Evolutionary conservation across 2,329 filamentous ascomycete genomes (phyloP), one percentile per base, ranked within the genome.

Genomic region (Apiospora pterosperma): DNA sequence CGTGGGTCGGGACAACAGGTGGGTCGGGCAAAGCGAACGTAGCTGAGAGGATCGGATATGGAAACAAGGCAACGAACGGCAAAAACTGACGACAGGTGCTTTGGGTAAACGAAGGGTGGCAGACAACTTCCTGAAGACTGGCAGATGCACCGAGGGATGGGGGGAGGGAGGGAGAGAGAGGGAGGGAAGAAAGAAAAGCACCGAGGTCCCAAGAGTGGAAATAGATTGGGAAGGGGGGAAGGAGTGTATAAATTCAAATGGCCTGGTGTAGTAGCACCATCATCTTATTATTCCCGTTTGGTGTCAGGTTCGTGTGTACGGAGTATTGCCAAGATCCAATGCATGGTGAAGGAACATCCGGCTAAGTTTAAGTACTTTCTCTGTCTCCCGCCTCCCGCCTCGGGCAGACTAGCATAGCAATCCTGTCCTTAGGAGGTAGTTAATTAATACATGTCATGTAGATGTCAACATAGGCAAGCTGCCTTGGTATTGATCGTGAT

Each of bases 201-300:
- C 3, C 28, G n/a, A 55, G 5, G 28, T 34, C 28, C 25, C 16
- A 55, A 55, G 48, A 55, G 48, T 21, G 19, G 16, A 12, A 34
- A 55, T 7, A 55, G 48, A n/a, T 34, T 55, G 48, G 48, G 28
- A 34, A 34, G 28, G 25, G 48, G 23, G 28, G 48, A 55, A 19
- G 48, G 16, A 12, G 14, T 34, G 48, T 55, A 55, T 55, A 55
- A 16, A 34, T 55, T 55, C 48, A 55, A 55, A n/a, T 55, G 48
- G 48, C 48, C 48, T 55, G 48, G 48, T 55, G 48, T 55, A 55
- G 48, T 34, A 34, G 48, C 48, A 55, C 48, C 48, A 55, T 55
- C 48, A 55, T 55, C 48, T 55, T 28, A 55, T 34, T 31, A 7
- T 52, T 28, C 28, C 48, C 48, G 48, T 55, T 34, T 55, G 48